Conservation (phyloP, 345 rosid species). For the Mercurialis annua region DNA sequence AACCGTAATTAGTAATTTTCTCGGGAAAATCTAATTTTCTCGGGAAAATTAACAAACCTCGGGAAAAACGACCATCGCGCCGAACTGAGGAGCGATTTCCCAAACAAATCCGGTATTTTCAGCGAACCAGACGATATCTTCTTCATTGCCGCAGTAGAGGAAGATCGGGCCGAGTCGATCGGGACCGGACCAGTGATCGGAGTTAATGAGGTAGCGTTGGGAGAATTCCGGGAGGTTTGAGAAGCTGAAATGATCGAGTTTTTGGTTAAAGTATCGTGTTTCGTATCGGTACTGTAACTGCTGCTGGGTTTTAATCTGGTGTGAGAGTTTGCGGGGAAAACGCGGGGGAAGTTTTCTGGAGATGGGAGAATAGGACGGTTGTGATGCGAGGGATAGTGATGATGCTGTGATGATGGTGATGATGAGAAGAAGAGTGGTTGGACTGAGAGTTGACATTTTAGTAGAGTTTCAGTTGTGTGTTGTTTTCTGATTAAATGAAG, state of each 20-base stretch:
- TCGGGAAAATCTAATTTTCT: background rate
- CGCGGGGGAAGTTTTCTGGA: conserved; percentile 29
- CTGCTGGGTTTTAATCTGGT: conserved; percentile 14
- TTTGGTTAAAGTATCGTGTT: conserved; percentile 55
- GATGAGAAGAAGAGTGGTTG: conserved; percentile 5
- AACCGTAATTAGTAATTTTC: background rate
- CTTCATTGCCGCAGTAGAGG: conserved; percentile 86
- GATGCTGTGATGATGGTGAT: conserved; percentile 17
- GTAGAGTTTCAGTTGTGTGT: background rate
- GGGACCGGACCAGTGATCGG: conserved; percentile 67
- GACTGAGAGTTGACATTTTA: conserved; percentile 35
- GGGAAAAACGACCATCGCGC: conserved; percentile 75
- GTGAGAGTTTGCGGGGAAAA: conserved; percentile 34
- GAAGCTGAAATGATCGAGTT: conserved; percentile 83
- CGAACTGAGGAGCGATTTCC: conserved; percentile 77
- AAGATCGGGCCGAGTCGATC: conserved; percentile 60
- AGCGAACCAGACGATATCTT: conserved; percentile 86
- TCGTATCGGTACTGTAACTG: conserved; percentile 46
- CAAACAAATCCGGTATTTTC: conserved; percentile 69
- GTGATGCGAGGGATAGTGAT: conserved; percentile 20
- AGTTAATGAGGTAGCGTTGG: conserved; percentile 64
- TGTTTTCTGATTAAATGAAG: no score
- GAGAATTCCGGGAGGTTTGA: conserved; percentile 49
- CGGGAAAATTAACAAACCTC: conserved; percentile 40
- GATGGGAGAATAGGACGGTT: conserved; percentile 7